Base-by-base conservation (phyloP, 345 rosid genomes). In the Hibiscus mutabilis region DNA sequence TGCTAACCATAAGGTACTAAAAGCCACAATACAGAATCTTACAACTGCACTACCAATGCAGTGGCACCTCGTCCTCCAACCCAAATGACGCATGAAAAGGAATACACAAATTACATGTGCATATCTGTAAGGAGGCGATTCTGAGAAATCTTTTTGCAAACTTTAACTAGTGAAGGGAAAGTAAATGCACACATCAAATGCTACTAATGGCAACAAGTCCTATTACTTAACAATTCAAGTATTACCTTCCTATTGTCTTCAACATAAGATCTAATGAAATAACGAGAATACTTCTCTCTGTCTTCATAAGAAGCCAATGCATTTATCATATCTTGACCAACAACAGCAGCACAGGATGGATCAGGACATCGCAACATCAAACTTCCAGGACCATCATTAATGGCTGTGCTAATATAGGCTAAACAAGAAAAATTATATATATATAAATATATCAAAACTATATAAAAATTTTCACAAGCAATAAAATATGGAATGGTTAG, bases 321-420 rank as follows among this genome's bases (percentile, higher is more conserved):
- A 73, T 81, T 59, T 73, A 91, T 83, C 91, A 89, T 87, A 79
- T 91, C 89, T 81, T 80, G 87, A 66, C 85, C 95, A 56, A 89
- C 72, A 74, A 87, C 90, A 80, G 93, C 91, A 58, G 60, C 70
- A 77, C 97, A 91, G 76, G 87, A 75, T 61, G 93, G 97, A 69
- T 84, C 90, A 37, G 95, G 95, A 74, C 97, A 91, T 68, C 90
- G 82, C 80, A 91, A 75, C 80, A 64, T 76, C 80, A 91, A 85
- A 76, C 97, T 89, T 33, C 95, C 91, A 64, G 95, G 93, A 77
- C 97, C 97, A 78, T 86, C 95, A 76, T 77, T 86, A 68, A 91
- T 78, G 53, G 91, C 74, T 16, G 89, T 81, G 73, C 81, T 72
- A 18, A 91, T 86, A 78, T 91, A 91, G 72, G 95, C 97, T 86